These are phyloP conservation scores for Kluyveromyces wickerhamii DNA, from an alignment of 805 yeast species.

Conservation along the genomic window DNA sequence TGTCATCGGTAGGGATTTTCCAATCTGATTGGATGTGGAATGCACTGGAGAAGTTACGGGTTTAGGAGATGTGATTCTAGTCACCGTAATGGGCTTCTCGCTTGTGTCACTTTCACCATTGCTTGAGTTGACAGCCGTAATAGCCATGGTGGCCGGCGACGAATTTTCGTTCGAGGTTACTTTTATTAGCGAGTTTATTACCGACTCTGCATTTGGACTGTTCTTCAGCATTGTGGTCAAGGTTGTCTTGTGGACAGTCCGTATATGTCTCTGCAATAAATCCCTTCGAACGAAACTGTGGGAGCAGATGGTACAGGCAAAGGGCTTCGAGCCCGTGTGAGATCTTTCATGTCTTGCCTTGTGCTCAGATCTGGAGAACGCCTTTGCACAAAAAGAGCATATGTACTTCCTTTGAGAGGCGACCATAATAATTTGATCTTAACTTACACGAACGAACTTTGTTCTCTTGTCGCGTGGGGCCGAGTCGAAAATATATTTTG, in stretches of 20 bases:
- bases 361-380: slow-evolving; percentile 75
- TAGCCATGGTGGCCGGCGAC: no score
- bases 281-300: slow-evolving; percentile 74
- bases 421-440: slow-evolving; percentile 7
- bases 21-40: no score
- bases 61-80: neutral
- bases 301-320: slow-evolving; percentile 61
- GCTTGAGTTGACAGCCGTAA: no score
- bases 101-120: no score
- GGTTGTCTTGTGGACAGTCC: slow-evolving; percentile 57
- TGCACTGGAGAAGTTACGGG: neutral
- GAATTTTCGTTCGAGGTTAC: slow-evolving; percentile 1
- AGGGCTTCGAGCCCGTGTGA: slow-evolving; percentile 75
- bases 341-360: slow-evolving; percentile 71
- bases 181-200: slow-evolving; percentile 3
- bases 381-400: slow-evolving; percentile 73
- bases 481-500: no score
- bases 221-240: slow-evolving; percentile 9
- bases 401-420: slow-evolving; percentile 56
- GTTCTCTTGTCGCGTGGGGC: no score
- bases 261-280: slow-evolving; percentile 62
- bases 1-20: slow-evolving; percentile 2
- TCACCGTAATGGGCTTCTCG: neutral
- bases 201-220: neutral
- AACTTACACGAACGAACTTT: neutral